A percentile compares a stretch with the other conserved stretches of the same genome.
These are phyloP conservation scores for Dactylorhiza incarnata DNA, from an alignment of 106 monocot species.

Conservation along the genomic window DNA sequence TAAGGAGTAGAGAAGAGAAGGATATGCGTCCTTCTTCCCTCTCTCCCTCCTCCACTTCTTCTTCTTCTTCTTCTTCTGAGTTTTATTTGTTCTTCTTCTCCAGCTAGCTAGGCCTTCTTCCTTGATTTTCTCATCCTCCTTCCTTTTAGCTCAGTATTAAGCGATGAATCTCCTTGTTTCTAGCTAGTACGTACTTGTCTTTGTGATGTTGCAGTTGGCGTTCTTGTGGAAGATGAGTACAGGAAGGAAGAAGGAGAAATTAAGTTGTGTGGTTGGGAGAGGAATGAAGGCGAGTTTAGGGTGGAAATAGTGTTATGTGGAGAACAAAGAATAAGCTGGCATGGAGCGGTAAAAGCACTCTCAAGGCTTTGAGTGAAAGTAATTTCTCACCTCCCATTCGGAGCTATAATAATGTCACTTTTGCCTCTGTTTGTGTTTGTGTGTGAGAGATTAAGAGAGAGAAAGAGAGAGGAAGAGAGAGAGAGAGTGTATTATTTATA, in stretches of 20 bases:
- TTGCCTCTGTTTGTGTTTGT: not conserved
- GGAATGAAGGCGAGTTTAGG: not conserved
- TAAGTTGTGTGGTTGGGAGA: not conserved
- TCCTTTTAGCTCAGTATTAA: no score
- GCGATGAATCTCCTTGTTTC: not conserved
- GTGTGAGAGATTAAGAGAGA: not conserved
- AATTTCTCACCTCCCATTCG: slow-evolving; percentile 1
- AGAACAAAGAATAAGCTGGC: not conserved
- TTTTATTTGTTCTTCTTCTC: not conserved
- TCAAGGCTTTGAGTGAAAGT: not conserved
- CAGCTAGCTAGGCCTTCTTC: not conserved
- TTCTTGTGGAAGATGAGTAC: not conserved
- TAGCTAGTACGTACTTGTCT: no score
- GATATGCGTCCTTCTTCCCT: not conserved
- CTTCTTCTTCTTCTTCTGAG: not conserved
- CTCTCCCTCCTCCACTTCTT: not conserved
- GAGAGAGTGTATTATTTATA: no score
- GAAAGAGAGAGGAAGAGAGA: no score
- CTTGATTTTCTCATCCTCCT: no score
- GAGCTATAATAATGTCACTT: slow-evolving; percentile 9
- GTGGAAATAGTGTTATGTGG: not conserved
- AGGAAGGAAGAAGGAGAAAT: not conserved
- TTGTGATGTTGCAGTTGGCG: no score
- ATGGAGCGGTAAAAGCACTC: not conserved
- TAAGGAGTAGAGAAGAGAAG: not conserved